phyloP scores from a whole-genome alignment of 1,284 basidiomycete species.

The Abortiporus biennis region DNA sequence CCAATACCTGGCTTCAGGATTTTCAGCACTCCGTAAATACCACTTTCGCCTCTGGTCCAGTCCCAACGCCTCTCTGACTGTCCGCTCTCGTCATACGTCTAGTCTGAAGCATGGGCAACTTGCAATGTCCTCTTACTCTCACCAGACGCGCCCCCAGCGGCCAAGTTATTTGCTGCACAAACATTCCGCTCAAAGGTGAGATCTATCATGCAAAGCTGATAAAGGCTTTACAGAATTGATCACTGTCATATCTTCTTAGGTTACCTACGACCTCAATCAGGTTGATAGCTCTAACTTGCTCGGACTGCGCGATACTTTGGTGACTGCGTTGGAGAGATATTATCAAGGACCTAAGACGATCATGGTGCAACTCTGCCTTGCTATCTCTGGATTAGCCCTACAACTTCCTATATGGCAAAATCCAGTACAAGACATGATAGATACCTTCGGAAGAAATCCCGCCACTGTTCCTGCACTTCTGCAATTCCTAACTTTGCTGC shows the following conservation, averaged over 20 bases:
- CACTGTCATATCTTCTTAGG: slow-evolving; percentile 50
- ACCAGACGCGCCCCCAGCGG: slow-evolving; percentile 73
- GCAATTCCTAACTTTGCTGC: slow-evolving; percentile 88
- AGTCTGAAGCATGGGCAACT: slow-evolving; percentile 95
- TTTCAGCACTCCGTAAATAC: slow-evolving; percentile 94
- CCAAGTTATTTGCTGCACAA: slow-evolving; percentile 93
- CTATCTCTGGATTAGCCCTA: slow-evolving; percentile 86
- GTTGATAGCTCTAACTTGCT: slow-evolving; percentile 69
- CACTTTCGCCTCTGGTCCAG: slow-evolving; percentile 61
- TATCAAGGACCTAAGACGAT: slow-evolving; percentile 80
- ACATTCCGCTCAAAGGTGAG: slow-evolving; percentile 92
- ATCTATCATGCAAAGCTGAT: not conserved
- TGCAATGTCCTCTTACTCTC: slow-evolving; percentile 88
- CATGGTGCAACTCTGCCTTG: slow-evolving; percentile 86
- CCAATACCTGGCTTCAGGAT: slow-evolving; percentile 90
- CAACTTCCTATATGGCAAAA: slow-evolving; percentile 90
- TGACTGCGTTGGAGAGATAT: slow-evolving; percentile 69
- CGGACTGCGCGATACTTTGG: slow-evolving; percentile 83
- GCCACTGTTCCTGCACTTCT: slow-evolving; percentile 79
- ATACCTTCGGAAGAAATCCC: slow-evolving; percentile 82
- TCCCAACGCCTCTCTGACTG: slow-evolving; percentile 56
- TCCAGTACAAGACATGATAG: slow-evolving; percentile 79
- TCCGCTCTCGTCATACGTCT: slow-evolving; percentile 29
- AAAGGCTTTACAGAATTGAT: no score
- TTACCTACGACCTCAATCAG: slow-evolving; percentile 93